Evolutionary conservation across 768 basidiomycete genomes (phyloP).

Genomic region (Plicaturopsis crispa): DNA sequence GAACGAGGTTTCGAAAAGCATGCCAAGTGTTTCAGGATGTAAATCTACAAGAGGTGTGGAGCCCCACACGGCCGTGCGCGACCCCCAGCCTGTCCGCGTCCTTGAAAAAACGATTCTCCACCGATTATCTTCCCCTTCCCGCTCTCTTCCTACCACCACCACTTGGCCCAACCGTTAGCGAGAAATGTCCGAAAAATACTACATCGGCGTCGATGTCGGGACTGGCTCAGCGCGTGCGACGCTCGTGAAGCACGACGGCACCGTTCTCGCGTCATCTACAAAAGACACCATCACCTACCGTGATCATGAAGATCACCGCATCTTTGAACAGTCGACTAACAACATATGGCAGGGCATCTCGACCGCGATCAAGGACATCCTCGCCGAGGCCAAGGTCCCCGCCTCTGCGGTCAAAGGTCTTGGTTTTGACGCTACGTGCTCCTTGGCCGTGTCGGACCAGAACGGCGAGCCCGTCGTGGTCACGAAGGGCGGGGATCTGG

Average conservation of each 20-base stretch:
- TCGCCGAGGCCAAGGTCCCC: slow-evolving; percentile 47
- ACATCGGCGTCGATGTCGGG: slow-evolving; percentile 80
- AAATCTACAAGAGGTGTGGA: too few species aligned
- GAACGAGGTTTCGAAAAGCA: too few species aligned
- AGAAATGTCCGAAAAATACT: slow-evolving; percentile 40
- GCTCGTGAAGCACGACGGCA: slow-evolving; percentile 63
- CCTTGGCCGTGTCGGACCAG: slow-evolving; percentile 77
- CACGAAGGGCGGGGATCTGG: slow-evolving; percentile 59
- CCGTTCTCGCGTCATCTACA: slow-evolving; percentile 69
- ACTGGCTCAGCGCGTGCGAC: slow-evolving; percentile 91
- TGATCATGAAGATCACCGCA: slow-evolving; percentile 75
- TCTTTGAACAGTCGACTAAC: slow-evolving; percentile 93
- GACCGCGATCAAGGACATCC: slow-evolving; percentile 51
- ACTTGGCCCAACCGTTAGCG: too few species aligned
- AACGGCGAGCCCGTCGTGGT: slow-evolving; percentile 70
- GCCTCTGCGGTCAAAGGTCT: slow-evolving; percentile 71
- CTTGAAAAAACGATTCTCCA: too few species aligned
- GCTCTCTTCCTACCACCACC: too few species aligned
- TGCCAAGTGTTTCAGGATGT: too few species aligned
- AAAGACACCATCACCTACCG: slow-evolving; percentile 83
- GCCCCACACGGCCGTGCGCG: too few species aligned
- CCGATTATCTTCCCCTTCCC: too few species aligned
- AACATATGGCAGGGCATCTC: slow-evolving; percentile 81
- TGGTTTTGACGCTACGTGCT: slow-evolving; percentile 96
- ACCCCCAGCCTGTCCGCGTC: too few species aligned